Evolutionary conservation across 2,329 filamentous ascomycete genomes (phyloP), one percentile per base, ranked within the genome.

Genomic region (Cladophialophora yegresii): DNA sequence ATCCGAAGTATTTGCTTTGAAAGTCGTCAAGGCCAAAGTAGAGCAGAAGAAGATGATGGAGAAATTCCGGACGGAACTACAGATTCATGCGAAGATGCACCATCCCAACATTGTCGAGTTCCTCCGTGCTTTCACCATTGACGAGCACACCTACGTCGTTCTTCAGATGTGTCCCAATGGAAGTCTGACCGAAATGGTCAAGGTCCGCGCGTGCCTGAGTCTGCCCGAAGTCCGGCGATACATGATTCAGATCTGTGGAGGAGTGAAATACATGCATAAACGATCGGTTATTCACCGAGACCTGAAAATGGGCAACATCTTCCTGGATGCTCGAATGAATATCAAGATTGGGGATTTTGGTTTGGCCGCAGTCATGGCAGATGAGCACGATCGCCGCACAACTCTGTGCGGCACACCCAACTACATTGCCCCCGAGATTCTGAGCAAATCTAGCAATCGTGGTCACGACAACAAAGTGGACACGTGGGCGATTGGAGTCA

Each of bases 281-380:
- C 90, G 96, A 75, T 95, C 93, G 69, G 96, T 99, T 67, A 96
- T 98, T 56, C 95, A 99, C 77, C 87, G 95, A 56, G 95, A 99
- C 77, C 79, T 99, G 71, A 99, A 99, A 79, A 98, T 97, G 83
- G 96, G 95, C 55, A 99, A 99, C 76, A 89, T 99, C 70, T 99
- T 99, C 73, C 83, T 99, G 58, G 95, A 99, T 76, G 86, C 87
- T 60, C 84, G 92, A 70, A 97, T 99, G 93, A 96, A 99, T 73
- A 89, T 96, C 72, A 99, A 99, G 76, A 92, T 99, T 72, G 95
- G 95, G 51, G 95, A 99, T 76, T 99, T 99, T 79, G 95, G 95
- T 2, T 83, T 99, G 61, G 95, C 95, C 32, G 95, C 96, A 30
- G 82, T 99, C 71, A 83, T 98, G 62, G 88, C 98, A 51, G 96